Conservation (phyloP, 139 green algal species). For the Auxenochlorella pyrenoidosa region DNA sequence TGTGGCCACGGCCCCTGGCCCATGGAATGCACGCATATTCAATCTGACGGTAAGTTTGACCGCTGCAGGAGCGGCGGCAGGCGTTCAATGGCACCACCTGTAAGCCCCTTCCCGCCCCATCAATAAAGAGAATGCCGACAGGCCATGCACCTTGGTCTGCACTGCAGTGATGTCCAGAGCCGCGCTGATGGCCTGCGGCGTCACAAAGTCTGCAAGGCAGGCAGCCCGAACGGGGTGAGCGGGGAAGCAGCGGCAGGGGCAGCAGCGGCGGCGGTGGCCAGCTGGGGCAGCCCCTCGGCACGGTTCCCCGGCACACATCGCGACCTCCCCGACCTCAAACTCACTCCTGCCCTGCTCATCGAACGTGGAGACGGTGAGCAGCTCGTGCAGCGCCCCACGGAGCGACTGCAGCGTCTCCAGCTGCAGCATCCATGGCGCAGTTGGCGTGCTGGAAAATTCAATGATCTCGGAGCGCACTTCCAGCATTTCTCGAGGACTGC, state of each 20-base stretch:
- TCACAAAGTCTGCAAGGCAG: slow-evolving; percentile 31
- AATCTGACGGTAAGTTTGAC: no score
- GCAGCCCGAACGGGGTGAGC: not conserved
- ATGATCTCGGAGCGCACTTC: slow-evolving; percentile 45
- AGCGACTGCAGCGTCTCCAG: slow-evolving; percentile 44
- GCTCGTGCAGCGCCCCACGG: slow-evolving; percentile 24
- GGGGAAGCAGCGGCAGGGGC: not conserved
- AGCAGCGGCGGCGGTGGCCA: not conserved
- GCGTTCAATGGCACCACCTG: no score
- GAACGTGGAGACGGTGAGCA: slow-evolving; percentile 22
- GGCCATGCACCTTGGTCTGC: slow-evolving; percentile 45
- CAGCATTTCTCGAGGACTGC: not conserved
- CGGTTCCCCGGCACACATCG: not conserved
- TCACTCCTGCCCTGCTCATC: slow-evolving; percentile 33
- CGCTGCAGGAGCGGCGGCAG: not conserved
- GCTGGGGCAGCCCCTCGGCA: not conserved
- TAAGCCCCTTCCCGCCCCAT: no score
- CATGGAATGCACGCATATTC: no score
- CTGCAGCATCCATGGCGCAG: slow-evolving; percentile 49
- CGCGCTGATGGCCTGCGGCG: not conserved
- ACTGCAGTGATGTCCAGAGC: slow-evolving; percentile 23
- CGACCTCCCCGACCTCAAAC: not conserved
- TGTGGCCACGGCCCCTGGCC: not conserved
- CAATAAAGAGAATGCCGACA: no score
- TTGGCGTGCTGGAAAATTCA: slow-evolving; percentile 52